A percentile compares a stretch with the other conserved stretches of the same genome.
These are phyloP conservation scores for Graphilbum fragrans DNA, from an alignment of 2,329 filamentous ascomycete species.

Conservation along the genomic window DNA sequence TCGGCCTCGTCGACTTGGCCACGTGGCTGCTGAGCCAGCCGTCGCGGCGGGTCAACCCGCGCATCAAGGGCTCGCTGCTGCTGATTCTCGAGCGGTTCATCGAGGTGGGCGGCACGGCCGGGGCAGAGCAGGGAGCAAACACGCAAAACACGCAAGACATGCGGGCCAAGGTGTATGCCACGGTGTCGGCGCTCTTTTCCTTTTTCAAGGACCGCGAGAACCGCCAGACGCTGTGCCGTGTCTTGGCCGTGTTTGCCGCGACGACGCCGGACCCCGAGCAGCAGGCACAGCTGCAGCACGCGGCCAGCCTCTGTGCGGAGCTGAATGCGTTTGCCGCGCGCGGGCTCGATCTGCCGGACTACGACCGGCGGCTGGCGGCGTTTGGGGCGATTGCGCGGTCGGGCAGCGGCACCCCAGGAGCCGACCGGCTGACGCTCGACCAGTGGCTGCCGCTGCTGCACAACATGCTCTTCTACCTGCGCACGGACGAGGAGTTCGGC, in stretches of 20 bases:
- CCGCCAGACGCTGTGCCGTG: slow-evolving; percentile 59
- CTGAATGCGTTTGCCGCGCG: slow-evolving; percentile 68
- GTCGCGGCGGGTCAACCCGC: slow-evolving; percentile 69
- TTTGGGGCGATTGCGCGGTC: slow-evolving; percentile 61
- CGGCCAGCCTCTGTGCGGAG: slow-evolving; percentile 60
- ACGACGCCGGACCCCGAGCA: slow-evolving; percentile 30
- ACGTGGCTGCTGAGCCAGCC: slow-evolving; percentile 76
- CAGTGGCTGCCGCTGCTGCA: slow-evolving; percentile 84
- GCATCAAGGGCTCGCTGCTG: slow-evolving; percentile 70
- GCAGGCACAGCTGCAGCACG: slow-evolving; percentile 32
- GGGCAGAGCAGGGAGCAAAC: slow-evolving; percentile 16
- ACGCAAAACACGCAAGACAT: no score
- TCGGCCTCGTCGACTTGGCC: slow-evolving; percentile 68
- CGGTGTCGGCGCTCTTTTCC: slow-evolving; percentile 71
- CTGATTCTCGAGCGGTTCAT: slow-evolving; percentile 74
- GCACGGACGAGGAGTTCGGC: slow-evolving; percentile 76
- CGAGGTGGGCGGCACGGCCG: slow-evolving; percentile 45
- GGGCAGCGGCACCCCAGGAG: slow-evolving; percentile 51
- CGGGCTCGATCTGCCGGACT: slow-evolving; percentile 77
- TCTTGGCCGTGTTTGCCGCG: slow-evolving; percentile 56
- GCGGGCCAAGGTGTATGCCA: slow-evolving; percentile 55
- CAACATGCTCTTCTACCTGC: slow-evolving; percentile 81
- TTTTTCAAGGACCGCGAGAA: slow-evolving; percentile 79
- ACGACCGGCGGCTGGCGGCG: slow-evolving; percentile 65
- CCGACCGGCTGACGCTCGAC: slow-evolving; percentile 41